Conservation (phyloP, 768 basidiomycete genomes). For the Tephrocybe sp. region DNA sequence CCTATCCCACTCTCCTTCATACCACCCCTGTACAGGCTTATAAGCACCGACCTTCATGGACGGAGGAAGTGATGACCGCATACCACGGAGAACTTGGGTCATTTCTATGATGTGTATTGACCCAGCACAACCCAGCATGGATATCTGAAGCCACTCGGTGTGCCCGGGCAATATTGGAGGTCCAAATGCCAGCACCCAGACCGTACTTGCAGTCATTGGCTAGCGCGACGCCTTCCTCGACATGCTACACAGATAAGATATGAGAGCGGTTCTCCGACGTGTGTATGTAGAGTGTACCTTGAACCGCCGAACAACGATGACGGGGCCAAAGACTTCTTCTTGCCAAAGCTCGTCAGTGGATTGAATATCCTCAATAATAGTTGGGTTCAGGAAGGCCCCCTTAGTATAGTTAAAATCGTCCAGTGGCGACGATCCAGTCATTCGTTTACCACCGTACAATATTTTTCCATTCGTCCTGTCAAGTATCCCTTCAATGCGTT, state of each 20-base stretch:
- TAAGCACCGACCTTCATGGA: neutral
- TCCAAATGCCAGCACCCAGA: constrained; percentile 82
- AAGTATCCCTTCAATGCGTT: constrained; percentile 62
- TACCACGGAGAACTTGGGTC: constrained; percentile 90
- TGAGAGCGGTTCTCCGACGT: neutral
- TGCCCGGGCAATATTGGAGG: constrained; percentile 68
- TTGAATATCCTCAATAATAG: constrained; percentile 62
- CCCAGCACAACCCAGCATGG: constrained; percentile 80
- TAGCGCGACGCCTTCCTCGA: constrained; percentile 62
- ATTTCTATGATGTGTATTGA: constrained; percentile 88
- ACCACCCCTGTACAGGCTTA: constrained; percentile 62
- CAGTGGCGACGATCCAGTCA: constrained; percentile 59
- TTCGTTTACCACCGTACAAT: constrained; percentile 63
- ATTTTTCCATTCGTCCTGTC: constrained; percentile 47
- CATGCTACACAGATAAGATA: constrained; percentile 42
- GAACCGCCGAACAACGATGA: constrained; percentile 62
- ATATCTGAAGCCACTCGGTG: constrained; percentile 72
- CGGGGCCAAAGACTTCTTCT: constrained; percentile 87
- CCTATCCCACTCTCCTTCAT: constrained; percentile 91
- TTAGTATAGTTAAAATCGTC: constrained; percentile 71
- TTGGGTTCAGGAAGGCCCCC: constrained; percentile 82
- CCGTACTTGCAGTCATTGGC: constrained; percentile 83
- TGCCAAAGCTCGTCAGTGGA: constrained; percentile 67
- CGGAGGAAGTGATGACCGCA: constrained; percentile 12
- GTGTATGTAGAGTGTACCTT: constrained; percentile 23